Evolutionary conservation across 371 early-diverging fungal genomes (phyloP), one percentile per base, ranked within the genome.

Genomic region (Saksenaea oblongispora): DNA sequence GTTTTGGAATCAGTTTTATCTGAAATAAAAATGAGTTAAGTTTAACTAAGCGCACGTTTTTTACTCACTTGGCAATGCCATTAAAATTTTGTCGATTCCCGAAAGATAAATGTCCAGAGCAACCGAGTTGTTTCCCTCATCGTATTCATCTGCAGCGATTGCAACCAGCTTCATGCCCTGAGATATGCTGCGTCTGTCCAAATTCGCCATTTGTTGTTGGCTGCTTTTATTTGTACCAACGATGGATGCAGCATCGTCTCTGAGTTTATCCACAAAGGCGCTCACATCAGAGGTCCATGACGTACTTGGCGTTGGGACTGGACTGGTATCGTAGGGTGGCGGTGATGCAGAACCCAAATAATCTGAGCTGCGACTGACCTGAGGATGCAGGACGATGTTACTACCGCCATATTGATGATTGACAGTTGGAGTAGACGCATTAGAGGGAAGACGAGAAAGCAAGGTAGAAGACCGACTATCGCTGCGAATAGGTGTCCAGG

Each of bases 61-160:
- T 27, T 10, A 62, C 78, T 63, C 81, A 85, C 85, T 78, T 54
- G 85, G 85, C 26, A 85, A 63, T 5, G 85, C 81, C 72, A 83
- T 80, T 34, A 85, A 56, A 31, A 85, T 63, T 24, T 79, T 81
- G 47, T 76, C 82, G 31, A 85, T 62, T 15, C 84, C 81, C 41
- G 84, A 75, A 22, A 85, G 64, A 39, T 84, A 85, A 13, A 85
- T 72, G 57, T 84, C 82, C 18, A 85, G 72, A 0, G 84, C 84
- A 22, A 74, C 73, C 11, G 71, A 62, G 51, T 81, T 77, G 54
- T 85, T 84, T 5, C 82, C 80, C 11, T 74, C 74, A 22, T 85
- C 81, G 17, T 85, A 83, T 61, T 81, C 83, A 42, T 85, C 83
- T 18, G 84, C 76, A 10, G 86, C 81, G 31, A 85, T 75, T 5